Conservation (phyloP, 2,329 filamentous ascomycete genomes). For the Calonectria multiphialidica region DNA sequence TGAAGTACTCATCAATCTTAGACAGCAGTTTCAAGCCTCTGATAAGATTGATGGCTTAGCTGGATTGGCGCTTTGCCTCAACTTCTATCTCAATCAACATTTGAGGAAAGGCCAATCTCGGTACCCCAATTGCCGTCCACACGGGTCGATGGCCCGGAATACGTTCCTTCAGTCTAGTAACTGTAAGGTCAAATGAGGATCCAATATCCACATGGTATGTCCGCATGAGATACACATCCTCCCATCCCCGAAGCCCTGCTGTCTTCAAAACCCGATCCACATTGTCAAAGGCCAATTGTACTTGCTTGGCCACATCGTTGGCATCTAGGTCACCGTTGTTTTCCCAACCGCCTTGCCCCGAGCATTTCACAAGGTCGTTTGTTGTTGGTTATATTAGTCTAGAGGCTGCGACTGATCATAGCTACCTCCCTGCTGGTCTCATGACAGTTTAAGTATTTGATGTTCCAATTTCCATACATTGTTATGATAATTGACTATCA, state of each 20-base stretch:
- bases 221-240: conserved; percentile 63
- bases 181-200: conserved; percentile 55
- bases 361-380: conserved; percentile 35
- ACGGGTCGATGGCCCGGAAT: conserved; percentile 65
- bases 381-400: too few species aligned
- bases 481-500: too few species aligned
- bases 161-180: conserved; percentile 61
- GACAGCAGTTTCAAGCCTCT: too few species aligned
- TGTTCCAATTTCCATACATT: too few species aligned
- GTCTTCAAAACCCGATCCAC: conserved; percentile 63
- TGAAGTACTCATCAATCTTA: too few species aligned
- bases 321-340: conserved; percentile 35
- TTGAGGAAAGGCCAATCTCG: conserved; percentile 56
- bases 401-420: too few species aligned
- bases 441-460: too few species aligned
- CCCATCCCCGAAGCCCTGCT: conserved; percentile 68
- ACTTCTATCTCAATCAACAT: conserved; percentile 73
- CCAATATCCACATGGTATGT: conserved; percentile 59
- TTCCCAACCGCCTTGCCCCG: conserved; percentile 41
- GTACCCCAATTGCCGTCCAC: conserved; percentile 67
- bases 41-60: too few species aligned
- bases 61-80: conserved; percentile 48
- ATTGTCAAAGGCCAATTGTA: conserved; percentile 68
- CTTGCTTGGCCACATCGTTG: conserved; percentile 56
- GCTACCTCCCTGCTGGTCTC: too few species aligned